Base-by-base conservation (phyloP, 352 stramenopile genomes). In the Pythium plurisporium region DNA sequence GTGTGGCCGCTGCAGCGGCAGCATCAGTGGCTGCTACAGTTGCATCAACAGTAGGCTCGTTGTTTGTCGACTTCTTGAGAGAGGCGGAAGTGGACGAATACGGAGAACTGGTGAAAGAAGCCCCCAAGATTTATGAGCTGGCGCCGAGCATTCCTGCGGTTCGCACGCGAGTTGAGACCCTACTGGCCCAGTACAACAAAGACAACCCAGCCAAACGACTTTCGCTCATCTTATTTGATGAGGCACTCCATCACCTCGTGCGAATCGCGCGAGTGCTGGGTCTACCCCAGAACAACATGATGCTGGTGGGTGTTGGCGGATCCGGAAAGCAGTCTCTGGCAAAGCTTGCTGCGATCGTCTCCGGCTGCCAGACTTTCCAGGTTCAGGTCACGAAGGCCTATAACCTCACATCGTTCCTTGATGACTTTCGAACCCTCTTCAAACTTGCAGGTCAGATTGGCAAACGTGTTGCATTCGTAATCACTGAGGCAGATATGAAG, bases 401-500 rank as follows among this genome's bases (percentile, higher is more conserved):
- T 82, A 98, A 98, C 65, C 92, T 91, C 25, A 97, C 94, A 64
- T 91, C 93, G 37, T 96, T 99, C 60, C 94, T 99, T 85, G 97
- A 99, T 59, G 96, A 99, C 52, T 89, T 99, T 34, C 84, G 95
- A 2, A 78, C 91, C 27, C 72, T 99, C 60, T 99, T 99, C 82
- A 98, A 98, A 61, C 97, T 87, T 45, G 96, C 97, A 1, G 97
- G 97, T 0, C 95, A 99, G 53, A 89, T 98, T 56, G 79, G 91
- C 40, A 97, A 99, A 64, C 95, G 90, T 23, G 99, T 96, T 33
- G 98, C 94, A 30, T 99, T 99, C 55, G 65, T 99, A 14, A 99
- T 99, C 64, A 99, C 97, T 1, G 96, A 99, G 62, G 95, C 94
- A 9, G 96, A 99, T 64, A 99, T 99, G 68, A 99, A 99, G 79